Conservation (phyloP, 1,139 yeast genomes). For the Magnusiomyces fungicola region DNA sequence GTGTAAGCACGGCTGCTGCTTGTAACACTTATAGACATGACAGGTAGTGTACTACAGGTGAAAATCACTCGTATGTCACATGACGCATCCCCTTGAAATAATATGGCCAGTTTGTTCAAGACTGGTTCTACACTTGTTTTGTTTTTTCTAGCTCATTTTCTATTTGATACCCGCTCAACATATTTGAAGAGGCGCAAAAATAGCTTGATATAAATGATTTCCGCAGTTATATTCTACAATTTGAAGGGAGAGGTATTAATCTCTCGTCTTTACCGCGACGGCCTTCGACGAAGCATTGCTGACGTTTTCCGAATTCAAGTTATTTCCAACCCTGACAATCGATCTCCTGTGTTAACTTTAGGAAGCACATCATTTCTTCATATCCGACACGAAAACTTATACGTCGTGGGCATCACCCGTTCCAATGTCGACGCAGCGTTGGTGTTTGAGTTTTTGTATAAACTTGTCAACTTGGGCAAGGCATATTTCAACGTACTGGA, state of each 20-base stretch:
- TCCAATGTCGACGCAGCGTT: conserved; percentile 81
- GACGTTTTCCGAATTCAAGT: conserved; percentile 91
- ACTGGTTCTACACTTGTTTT: no score
- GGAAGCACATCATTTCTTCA: conserved; percentile 92
- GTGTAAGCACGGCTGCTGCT: no score
- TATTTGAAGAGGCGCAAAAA: no score
- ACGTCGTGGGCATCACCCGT: conserved; percentile 82
- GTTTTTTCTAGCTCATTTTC: no score
- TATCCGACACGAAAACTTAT: conserved; percentile 59
- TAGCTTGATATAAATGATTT: conserved; percentile 69
- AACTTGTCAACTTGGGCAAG: conserved; percentile 41
- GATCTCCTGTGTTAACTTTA: conserved; percentile 80
- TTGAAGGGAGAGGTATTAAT: conserved; percentile 81
- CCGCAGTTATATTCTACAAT: conserved; percentile 71
- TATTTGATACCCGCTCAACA: no score
- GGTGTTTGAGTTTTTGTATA: conserved; percentile 70
- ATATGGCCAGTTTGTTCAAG: no score
- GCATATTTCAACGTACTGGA: conserved; percentile 36
- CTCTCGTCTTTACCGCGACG: conserved; percentile 65
- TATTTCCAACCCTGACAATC: conserved; percentile 52
- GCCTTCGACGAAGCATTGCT: conserved; percentile 63
- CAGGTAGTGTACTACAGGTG: no score
- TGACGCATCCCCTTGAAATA: no score
- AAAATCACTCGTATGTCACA: no score
- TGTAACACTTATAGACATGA: no score